Evolutionary conservation across 257 asterid genomes (phyloP).

Genomic region (Scutellaria baicalensis): DNA sequence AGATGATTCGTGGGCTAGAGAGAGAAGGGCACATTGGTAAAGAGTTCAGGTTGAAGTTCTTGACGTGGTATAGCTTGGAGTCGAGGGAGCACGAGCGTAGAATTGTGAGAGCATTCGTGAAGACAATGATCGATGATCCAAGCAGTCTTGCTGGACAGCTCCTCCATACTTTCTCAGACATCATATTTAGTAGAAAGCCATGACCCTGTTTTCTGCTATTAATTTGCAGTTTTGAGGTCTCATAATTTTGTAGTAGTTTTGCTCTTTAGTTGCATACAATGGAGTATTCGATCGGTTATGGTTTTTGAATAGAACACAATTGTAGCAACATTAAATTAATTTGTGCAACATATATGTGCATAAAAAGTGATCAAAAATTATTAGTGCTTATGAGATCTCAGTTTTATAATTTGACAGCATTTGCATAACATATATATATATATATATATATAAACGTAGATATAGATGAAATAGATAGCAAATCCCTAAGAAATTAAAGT

Average conservation of each 20-base stretch:
- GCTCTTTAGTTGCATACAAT: too few relatives aligned
- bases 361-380: too few relatives aligned
- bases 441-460: too few relatives aligned
- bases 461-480: neutral
- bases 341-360: too few relatives aligned
- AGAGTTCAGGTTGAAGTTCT: conserved; percentile 12
- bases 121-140: conserved; percentile 15
- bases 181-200: conserved; percentile 3
- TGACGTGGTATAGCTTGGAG: conserved; percentile 9
- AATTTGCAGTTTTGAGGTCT: neutral
- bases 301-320: too few relatives aligned
- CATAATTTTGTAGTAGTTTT: too few relatives aligned
- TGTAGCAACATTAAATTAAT: too few relatives aligned
- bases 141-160: conserved; percentile 16
- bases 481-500: neutral
- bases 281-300: too few relatives aligned
- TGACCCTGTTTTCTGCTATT: neutral
- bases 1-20: conserved; percentile 17
- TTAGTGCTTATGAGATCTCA: too few relatives aligned
- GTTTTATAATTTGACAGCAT: too few relatives aligned
- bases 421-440: too few relatives aligned
- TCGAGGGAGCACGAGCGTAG: conserved; percentile 13
- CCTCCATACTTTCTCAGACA: conserved; percentile 6
- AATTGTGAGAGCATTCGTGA: conserved; percentile 6
- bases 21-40: conserved; percentile 9